A percentile compares a stretch with the other conserved stretches of the same genome.
phyloP scores from a whole-genome alignment of 345 rosid species.

The Trapa incisa region DNA sequence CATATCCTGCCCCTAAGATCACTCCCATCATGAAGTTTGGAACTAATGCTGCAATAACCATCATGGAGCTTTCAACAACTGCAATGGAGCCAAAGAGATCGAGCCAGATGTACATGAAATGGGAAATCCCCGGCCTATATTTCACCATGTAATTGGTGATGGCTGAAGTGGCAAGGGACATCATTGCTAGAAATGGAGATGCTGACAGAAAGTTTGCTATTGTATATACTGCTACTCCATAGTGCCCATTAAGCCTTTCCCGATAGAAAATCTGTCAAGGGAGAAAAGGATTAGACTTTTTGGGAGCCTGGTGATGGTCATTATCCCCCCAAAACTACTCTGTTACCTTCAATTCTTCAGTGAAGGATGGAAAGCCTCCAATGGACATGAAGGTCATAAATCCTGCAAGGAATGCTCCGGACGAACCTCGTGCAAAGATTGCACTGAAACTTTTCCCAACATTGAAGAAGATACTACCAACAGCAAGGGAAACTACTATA shows the following conservation, averaged over 20 bases:
- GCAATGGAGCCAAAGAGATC: constrained; percentile 80
- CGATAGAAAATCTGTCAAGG: constrained; percentile 68
- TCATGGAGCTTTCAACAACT: constrained; percentile 93
- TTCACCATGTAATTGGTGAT: constrained; percentile 80
- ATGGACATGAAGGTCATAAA: constrained; percentile 95
- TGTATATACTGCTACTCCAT: constrained; percentile 70
- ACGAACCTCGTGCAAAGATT: constrained; percentile 85
- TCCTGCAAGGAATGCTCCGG: constrained; percentile 79
- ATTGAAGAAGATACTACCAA: constrained; percentile 74
- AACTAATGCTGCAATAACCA: constrained; percentile 79
- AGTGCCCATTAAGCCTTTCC: constrained; percentile 78
- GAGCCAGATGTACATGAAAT: constrained; percentile 56
- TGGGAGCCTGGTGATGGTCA: too few relatives aligned
- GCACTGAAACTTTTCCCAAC: constrained; percentile 75
- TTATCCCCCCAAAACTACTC: neutral
- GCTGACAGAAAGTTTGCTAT: constrained; percentile 79
- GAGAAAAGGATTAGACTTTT: neutral
- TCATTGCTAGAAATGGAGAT: constrained; percentile 52
- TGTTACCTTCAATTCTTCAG: constrained; percentile 84
- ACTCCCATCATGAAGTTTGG: constrained; percentile 97
- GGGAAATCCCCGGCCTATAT: constrained; percentile 59
- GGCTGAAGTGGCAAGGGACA: constrained; percentile 65
- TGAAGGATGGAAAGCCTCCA: constrained; percentile 95
- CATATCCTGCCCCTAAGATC: constrained; percentile 80
- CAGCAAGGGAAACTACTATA: constrained; percentile 61